phyloP scores from a whole-genome alignment of 192 early-diverging fungal species.

The Lobosporangium transversale region DNA sequence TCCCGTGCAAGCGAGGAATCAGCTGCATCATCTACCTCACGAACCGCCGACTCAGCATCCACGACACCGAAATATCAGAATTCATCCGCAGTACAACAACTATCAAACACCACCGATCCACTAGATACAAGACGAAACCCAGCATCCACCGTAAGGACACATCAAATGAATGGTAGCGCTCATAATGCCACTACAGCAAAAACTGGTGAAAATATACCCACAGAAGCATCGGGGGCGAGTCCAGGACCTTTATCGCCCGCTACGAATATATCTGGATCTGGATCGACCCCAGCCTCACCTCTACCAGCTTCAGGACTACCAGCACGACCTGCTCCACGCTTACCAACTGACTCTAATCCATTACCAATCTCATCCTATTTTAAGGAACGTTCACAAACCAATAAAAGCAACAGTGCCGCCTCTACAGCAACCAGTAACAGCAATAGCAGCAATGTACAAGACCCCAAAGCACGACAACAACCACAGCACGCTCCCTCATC shows the following conservation, averaged over 20 bases:
- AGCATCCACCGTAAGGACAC: too few relatives aligned
- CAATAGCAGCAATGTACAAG: not conserved
- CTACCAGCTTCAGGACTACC: too few relatives aligned
- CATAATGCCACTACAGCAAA: too few relatives aligned
- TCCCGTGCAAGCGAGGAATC: conserved; percentile 28
- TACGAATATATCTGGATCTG: not conserved
- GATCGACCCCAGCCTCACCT: not conserved
- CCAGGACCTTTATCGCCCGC: too few relatives aligned
- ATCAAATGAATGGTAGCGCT: too few relatives aligned
- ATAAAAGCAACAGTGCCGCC: too few relatives aligned
- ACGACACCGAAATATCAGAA: conserved; percentile 3
- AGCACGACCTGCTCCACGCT: not conserved
- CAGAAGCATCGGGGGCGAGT: too few relatives aligned
- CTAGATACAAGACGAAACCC: not conserved
- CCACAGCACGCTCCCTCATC: not conserved
- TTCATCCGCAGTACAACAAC: too few relatives aligned
- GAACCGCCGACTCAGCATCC: conserved; percentile 15
- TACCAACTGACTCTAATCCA: conserved; percentile 39
- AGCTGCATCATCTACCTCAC: conserved; percentile 11
- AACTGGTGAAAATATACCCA: too few relatives aligned
- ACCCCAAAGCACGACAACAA: not conserved
- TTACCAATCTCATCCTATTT: conserved; percentile 40
- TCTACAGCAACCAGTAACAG: too few relatives aligned
- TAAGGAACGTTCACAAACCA: conserved; percentile 27
- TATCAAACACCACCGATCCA: not conserved